Evolutionary conservation across 163 green algal genomes (phyloP).

Genomic region (Volvox carteri): DNA sequence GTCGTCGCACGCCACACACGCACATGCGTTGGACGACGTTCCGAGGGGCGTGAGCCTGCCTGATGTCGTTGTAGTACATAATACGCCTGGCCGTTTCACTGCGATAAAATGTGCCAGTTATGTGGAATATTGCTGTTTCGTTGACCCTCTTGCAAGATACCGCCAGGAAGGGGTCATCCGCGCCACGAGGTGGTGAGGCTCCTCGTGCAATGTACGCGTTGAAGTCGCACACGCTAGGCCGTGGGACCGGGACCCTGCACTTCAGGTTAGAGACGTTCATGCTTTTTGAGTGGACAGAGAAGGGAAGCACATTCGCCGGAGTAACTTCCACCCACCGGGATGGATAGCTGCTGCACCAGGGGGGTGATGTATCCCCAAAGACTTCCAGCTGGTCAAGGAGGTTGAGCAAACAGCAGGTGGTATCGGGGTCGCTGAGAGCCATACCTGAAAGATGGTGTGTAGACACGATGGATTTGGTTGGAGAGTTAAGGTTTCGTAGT

Average conservation of each 20-base stretch:
- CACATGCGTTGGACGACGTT: constrained; percentile 26
- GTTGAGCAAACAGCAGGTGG: constrained; percentile 41
- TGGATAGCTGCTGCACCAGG: constrained; percentile 35
- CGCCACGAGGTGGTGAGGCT: neutral
- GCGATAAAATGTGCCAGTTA: constrained; percentile 21
- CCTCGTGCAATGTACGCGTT: constrained; percentile 26
- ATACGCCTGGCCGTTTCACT: constrained; percentile 19
- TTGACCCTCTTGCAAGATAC: neutral
- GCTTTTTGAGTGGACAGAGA: neutral
- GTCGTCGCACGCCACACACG: neutral
- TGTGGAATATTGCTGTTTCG: neutral
- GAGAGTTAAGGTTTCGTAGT: too few species aligned
- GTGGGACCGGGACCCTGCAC: neutral
- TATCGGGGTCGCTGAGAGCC: constrained; percentile 7
- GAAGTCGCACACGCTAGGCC: constrained; percentile 49
- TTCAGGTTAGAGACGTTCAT: neutral
- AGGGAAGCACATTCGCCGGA: neutral
- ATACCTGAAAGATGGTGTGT: too few species aligned
- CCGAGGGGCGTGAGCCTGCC: neutral
- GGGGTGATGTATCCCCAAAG: neutral
- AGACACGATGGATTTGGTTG: too few species aligned
- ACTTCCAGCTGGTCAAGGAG: constrained; percentile 41
- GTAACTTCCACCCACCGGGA: neutral
- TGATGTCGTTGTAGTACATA: neutral
- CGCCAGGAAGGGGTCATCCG: neutral